Base-by-base conservation (phyloP, 495 filamentous ascomycete species). In the Talaromyces adpressus region DNA sequence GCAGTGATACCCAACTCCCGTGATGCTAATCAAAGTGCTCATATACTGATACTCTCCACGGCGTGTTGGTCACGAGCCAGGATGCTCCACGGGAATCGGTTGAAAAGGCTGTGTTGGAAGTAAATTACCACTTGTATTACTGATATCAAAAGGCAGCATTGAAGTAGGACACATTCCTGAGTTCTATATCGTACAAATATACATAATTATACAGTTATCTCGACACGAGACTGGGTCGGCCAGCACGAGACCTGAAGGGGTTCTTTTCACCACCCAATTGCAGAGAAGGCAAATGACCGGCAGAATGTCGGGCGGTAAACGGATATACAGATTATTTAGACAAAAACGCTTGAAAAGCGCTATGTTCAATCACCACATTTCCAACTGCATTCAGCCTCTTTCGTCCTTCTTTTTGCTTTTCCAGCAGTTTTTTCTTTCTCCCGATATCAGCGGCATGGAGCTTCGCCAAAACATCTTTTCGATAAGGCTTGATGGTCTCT, bases 351-450 rank as follows among this genome's bases (percentile, higher is more conserved):
- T 98, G 94, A 73, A 98, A 98, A 1, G 92, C 90, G 68, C 90
- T 87, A 63, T 97, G 91, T 56, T 98, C 92, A 75, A 98, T 98
- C 29, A 90, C 81, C 7, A 98, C 91, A 68, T 96, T 87, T 49
- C 85, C 85, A 45, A 87, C 80, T 4, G 85, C 83, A 57, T 73
- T 83, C 63, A 98, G 75, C 77, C 86, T 90, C 84, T 97, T 98
- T 63, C 91, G 84, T 1, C 94, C 94, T 67, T 93, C 93, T 78
- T 98, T 98, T 75, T 98, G 94, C 81, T 92, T 96, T 77, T 98
- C 93, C 49, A 98, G 71, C 65, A 98, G 73, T 76, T 98, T 98
- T 70, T 86, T 82, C 56, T 92, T 83, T 36, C 94, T 80, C 9
- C 83, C 84, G 18, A 96, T 83, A 77, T 98, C 94, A 67, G 87